Conservation (phyloP, 805 yeast genomes). For the Sugiyamaella boreocaroliniensis region DNA sequence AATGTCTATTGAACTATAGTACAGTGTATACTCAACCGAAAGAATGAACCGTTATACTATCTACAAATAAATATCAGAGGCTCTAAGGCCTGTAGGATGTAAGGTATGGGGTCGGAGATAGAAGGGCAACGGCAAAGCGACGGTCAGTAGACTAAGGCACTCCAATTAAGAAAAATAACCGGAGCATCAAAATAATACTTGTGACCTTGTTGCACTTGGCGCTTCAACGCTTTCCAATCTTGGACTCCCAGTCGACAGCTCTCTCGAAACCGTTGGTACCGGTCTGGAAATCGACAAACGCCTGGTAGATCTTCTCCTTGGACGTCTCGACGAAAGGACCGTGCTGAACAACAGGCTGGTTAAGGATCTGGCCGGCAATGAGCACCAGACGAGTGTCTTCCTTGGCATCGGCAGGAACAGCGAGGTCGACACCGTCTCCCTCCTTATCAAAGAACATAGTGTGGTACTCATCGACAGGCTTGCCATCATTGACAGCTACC, state of each 20-base stretch:
- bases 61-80: too few species aligned
- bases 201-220: too few species aligned
- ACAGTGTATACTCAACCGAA: too few species aligned
- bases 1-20: too few species aligned
- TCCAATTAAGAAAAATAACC: too few species aligned
- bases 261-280: conserved; percentile 32
- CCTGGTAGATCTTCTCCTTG: conserved; percentile 57
- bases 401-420: conserved; percentile 37
- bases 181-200: too few species aligned
- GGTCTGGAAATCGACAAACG: conserved; percentile 63
- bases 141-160: too few species aligned
- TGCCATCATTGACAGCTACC: conserved; percentile 41
- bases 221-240: conserved; percentile 23
- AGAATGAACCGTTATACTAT: too few species aligned
- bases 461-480: conserved; percentile 38
- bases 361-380: conserved; percentile 67
- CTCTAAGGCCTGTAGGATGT: too few species aligned
- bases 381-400: conserved; percentile 55
- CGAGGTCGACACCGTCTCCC: conserved; percentile 56
- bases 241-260: conserved; percentile 29
- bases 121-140: too few species aligned
- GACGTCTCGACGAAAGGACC: conserved; percentile 87
- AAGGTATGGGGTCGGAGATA: too few species aligned
- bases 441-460: conserved; percentile 61
- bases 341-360: conserved; percentile 75